Percentiles rank a stretch among this genome's conserved stretches.
These are phyloP conservation scores for Iris macrosiphon DNA, from an alignment of 106 monocot species.

Conservation along the genomic window DNA sequence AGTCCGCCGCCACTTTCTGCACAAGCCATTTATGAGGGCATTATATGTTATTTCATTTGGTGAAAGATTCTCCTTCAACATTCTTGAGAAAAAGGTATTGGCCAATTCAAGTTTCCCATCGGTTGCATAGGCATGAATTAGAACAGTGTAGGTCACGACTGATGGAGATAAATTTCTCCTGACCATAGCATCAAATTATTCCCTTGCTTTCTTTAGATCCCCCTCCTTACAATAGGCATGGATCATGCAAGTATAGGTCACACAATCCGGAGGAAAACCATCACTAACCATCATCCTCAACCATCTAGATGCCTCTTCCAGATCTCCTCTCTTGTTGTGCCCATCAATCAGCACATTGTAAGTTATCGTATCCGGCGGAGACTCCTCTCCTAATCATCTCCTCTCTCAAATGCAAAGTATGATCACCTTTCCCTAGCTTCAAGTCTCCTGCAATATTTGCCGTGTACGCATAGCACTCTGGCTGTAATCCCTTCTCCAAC, in stretches of 20 bases:
- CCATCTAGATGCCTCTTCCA: conserved; percentile 38
- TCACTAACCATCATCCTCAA: conserved; percentile 44
- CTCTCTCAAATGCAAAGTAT: conserved; percentile 56
- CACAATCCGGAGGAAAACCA: conserved; percentile 68
- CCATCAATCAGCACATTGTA: conserved; percentile 87
- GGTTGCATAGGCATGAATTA: conserved; percentile 64
- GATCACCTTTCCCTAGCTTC: conserved; percentile 35
- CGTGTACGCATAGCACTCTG: conserved; percentile 73
- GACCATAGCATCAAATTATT: conserved; percentile 42
- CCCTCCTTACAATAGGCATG: conserved; percentile 55
- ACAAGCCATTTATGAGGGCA: conserved; percentile 78
- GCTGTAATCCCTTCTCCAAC: conserved; percentile 56
- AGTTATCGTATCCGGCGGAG: conserved; percentile 42
- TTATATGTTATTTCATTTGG: conserved; percentile 92
- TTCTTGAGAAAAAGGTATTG: conserved; percentile 35
- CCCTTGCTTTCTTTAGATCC: conserved; percentile 35
- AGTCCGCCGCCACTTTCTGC: no score
- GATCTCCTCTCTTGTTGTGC: conserved; percentile 37
- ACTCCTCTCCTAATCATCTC: conserved; percentile 64
- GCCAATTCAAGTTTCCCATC: conserved; percentile 43
- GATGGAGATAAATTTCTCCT: conserved; percentile 41
- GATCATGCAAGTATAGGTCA: conserved; percentile 89
- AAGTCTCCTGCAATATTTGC: conserved; percentile 62
- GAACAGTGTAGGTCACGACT: conserved; percentile 77
- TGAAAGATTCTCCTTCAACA: conserved; percentile 29